These are phyloP conservation scores for Lasiodiplodia citricola DNA, from an alignment of 2,329 filamentous ascomycete genomes.

Conservation along the genomic window DNA sequence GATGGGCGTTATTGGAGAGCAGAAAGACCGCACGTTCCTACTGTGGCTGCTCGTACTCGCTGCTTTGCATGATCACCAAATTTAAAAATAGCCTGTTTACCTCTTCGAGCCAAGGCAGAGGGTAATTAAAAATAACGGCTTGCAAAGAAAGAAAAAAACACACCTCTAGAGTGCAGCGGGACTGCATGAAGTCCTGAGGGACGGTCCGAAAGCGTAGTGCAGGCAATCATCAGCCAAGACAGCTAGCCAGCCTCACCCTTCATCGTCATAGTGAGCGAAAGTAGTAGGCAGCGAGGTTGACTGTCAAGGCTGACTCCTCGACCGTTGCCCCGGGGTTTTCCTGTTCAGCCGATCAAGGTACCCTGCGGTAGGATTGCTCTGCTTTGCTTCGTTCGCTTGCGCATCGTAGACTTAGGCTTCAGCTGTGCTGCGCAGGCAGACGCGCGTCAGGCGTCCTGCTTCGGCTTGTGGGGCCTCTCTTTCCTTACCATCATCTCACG, in stretches of 20 bases:
- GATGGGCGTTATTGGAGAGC: not conserved
- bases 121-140: not conserved
- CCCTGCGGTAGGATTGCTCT: not conserved
- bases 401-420: not conserved
- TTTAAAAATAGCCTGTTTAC: constrained; percentile 1
- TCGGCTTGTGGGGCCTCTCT: constrained; percentile 14
- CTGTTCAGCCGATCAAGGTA: not conserved
- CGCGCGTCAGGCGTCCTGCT: constrained; percentile 18
- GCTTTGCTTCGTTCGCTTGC: not conserved
- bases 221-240: not conserved
- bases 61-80: constrained; percentile 8
- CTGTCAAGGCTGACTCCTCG: not conserved
- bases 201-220: not conserved
- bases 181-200: not conserved
- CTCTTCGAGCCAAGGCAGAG: not conserved
- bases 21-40: not conserved
- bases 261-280: not conserved
- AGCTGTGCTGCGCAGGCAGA: constrained; percentile 10
- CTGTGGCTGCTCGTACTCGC: constrained; percentile 2
- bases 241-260: not conserved
- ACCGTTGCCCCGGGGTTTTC: not conserved
- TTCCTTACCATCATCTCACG: not conserved
- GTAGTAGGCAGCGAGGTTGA: constrained; percentile 16
- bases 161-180: not conserved
- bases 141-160: not conserved